Evolutionary conservation across 495 filamentous ascomycete genomes (phyloP), one percentile per base, ranked within the genome.

Genomic region (Chaetomidium leptoderma): DNA sequence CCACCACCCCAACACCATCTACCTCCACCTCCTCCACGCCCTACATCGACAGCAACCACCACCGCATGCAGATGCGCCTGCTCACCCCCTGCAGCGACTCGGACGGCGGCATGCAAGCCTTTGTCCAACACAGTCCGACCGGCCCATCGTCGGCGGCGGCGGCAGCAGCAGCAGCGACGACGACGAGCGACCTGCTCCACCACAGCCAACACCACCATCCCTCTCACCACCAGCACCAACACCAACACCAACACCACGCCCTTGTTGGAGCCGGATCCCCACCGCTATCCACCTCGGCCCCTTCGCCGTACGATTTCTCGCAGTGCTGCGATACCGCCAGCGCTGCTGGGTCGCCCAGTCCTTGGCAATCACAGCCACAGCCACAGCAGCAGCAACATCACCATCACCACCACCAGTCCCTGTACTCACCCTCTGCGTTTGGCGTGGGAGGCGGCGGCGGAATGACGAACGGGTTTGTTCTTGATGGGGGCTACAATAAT

Each of bases 81-180:
- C 70, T 77, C 27, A 79, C 77, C 0, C 76, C 76, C 2, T 70
- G 67, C 65, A 75, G 72, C 67, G 77, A 79, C 46, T 66, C 63
- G 1, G 76, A 78, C 46, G 45, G 64, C 45, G 37, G 19, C 60
- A 57, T 13, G 49, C 64, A 65, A 4, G 29, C 35, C 14, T 60
- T 70, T 62, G 36, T 63, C 23, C 42, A 66, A 2, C 55, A 45
- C 35, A 71, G 70, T 32, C 67, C 69, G 19, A 1, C 68, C 70
- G 13, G 61, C 55, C n/a, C n/a, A n/a, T n/a, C n/a, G n/a, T n/a
- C n/a, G n/a, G n/a, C n/a, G n/a, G n/a, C n/a, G n/a, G n/a, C n/a
- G n/a, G n/a, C n/a, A n/a, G n/a, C n/a, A n/a, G n/a, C n/a, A n/a
- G n/a, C n/a, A n/a, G n/a, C n/a, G n/a, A n/a, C n/a, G n/a, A n/a